Evolutionary conservation across 2,329 filamentous ascomycete species (phyloP).

Genomic region (Sphaerulina vaccinii): DNA sequence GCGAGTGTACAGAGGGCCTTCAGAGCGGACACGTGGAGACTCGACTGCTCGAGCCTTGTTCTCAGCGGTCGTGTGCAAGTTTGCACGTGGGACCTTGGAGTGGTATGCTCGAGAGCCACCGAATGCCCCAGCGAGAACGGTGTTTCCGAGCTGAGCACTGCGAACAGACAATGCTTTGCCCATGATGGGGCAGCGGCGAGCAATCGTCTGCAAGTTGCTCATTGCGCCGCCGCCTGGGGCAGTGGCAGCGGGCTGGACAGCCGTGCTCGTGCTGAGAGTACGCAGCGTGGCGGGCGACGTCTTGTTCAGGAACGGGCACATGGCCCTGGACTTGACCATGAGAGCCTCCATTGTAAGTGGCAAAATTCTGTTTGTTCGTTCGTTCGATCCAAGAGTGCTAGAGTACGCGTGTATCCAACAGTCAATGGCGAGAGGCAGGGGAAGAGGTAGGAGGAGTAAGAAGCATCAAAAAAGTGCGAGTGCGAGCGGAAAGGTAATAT

Average conservation of each 20-base stretch:
- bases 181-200: conserved; percentile 96
- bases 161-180: conserved; percentile 88
- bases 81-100: conserved; percentile 60
- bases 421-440: conserved; percentile 2
- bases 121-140: conserved; percentile 49
- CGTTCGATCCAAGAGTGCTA: too few relatives aligned
- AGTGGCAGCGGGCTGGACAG: conserved; percentile 65
- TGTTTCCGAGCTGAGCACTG: conserved; percentile 51
- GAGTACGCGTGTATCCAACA: neutral
- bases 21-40: conserved; percentile 36
- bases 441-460: neutral
- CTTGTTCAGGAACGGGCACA: conserved; percentile 97
- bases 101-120: conserved; percentile 51
- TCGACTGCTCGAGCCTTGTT: conserved; percentile 79
- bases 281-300: conserved; percentile 89
- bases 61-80: conserved; percentile 75
- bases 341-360: conserved; percentile 75
- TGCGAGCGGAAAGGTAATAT: neutral
- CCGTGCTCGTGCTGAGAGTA: conserved; percentile 75
- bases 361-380: neutral
- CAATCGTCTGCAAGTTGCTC: conserved; percentile 93
- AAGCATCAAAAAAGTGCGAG: neutral
- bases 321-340: conserved; percentile 88
- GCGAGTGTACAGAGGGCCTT: conserved; percentile 26
- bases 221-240: conserved; percentile 79